These are phyloP conservation scores for Ceraceosorus guamensis DNA, from an alignment of 1,284 basidiomycete species.

Conservation along the genomic window DNA sequence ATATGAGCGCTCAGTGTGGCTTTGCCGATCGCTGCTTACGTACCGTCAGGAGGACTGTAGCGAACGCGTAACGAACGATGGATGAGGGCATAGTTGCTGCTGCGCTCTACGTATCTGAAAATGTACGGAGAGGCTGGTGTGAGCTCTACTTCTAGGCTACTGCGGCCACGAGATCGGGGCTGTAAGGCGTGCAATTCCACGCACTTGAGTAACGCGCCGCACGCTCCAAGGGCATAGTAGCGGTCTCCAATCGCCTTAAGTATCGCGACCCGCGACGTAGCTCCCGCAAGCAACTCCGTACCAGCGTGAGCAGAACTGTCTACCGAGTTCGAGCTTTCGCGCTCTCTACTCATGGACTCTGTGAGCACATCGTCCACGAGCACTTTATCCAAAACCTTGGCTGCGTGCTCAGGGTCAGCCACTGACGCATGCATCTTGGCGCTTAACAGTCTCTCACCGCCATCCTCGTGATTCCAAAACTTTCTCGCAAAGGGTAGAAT, in stretches of 20 bases:
- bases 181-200: neutral
- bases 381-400: neutral
- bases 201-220: slow-evolving; percentile 10
- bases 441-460: slow-evolving; percentile 50
- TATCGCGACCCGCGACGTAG: neutral
- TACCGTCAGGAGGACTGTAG: slow-evolving; percentile 8
- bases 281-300: neutral
- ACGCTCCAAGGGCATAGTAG: slow-evolving; percentile 8
- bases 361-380: neutral
- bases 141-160: neutral
- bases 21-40: neutral
- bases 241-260: slow-evolving; percentile 1
- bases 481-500: slow-evolving; percentile 65
- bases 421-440: neutral
- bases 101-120: slow-evolving; percentile 1
- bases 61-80: slow-evolving; percentile 3
- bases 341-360: neutral
- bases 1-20: no score
- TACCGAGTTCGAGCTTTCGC: neutral
- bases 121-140: neutral
- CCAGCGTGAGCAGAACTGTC: neutral
- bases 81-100: neutral
- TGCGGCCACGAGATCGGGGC: neutral
- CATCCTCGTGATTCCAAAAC: slow-evolving; percentile 72
- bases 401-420: no score